Evolutionary conservation across 2,329 filamentous ascomycete genomes (phyloP).

Genomic region (Xylaria sp.): DNA sequence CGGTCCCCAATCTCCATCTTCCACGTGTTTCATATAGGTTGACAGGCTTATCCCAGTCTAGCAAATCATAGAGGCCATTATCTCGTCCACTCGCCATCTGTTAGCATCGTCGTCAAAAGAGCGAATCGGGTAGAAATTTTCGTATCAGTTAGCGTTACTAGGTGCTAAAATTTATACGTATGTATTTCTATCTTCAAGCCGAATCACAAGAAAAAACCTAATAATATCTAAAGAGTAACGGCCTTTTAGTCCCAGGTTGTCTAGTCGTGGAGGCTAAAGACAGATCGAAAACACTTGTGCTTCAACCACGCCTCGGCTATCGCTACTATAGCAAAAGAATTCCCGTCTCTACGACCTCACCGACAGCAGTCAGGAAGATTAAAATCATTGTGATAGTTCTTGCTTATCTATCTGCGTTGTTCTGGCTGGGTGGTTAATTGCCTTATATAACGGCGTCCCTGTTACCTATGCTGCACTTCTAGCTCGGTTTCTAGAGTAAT

Average conservation of each 20-base stretch:
- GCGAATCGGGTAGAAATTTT: background rate
- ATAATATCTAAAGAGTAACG: background rate
- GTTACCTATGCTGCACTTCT: too few species aligned
- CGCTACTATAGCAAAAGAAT: background rate
- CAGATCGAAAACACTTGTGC: background rate
- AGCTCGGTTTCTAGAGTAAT: too few species aligned
- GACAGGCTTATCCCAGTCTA: background rate
- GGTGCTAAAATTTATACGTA: background rate
- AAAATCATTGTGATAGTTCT: background rate
- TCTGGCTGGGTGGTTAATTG: background rate
- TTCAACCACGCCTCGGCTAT: too few species aligned
- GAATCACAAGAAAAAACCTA: background rate
- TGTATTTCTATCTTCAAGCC: background rate
- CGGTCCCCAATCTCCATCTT: constrained; percentile 3
- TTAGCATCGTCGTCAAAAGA: background rate
- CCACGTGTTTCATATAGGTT: constrained; percentile 1
- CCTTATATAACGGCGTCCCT: background rate
- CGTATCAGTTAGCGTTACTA: background rate
- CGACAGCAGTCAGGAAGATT: background rate
- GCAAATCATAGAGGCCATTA: background rate
- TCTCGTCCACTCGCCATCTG: background rate
- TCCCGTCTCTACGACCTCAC: background rate
- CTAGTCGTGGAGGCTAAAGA: background rate
- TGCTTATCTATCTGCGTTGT: background rate
- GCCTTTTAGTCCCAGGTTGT: background rate